Base-by-base conservation (phyloP, 176 grass and related monocot genomes). In the Cenchrus americanus region DNA sequence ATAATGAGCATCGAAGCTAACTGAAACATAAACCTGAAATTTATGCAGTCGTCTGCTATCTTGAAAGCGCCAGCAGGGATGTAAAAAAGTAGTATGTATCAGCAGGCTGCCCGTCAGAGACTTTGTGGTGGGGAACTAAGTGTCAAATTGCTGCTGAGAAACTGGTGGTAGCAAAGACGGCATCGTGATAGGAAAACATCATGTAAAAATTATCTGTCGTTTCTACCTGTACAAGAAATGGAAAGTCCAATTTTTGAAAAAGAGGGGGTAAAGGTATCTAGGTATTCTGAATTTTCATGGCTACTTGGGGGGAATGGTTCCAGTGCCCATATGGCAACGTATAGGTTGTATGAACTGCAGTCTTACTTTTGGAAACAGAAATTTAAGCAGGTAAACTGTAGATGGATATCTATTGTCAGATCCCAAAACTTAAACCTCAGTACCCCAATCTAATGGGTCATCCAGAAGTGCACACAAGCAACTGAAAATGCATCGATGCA, bases 221-320 rank as follows among this genome's bases (percentile, higher is more conserved):
- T 26, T 84, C 60, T 80, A 42, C 21, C 59, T 88, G 66, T 88
- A 91, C 82, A 91, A 91, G 62, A 69, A 83, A 80, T 69, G 76
- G 42, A 80, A 74, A 88, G 51, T 49, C 55, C 44, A 70, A 80
- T 69, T 83, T 69, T 82, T 88, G 71, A 8, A 27, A 55, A 66
- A 69, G 14, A n/a, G 3, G 4, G 1, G 8, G 13, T 7, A 46
- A 76, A 66, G 65, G 52, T 23, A 75, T 85, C 12, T 69, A 44
- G 19, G 7, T 62, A 41, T 79, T 80, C 51, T 13, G 17, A 57
- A 53, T 55, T 82, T 82, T 63, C 22, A 55, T 62, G 22, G 24
- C 52, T 4, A 22, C n/a, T 54, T 44, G 17, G 10, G 22, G 2
- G 8, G 8, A 76, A 76, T 42, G 18, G 21, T 53, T 23, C 10